phyloP scores from a whole-genome alignment of 306 rosid species.

The Quercus dentata region DNA sequence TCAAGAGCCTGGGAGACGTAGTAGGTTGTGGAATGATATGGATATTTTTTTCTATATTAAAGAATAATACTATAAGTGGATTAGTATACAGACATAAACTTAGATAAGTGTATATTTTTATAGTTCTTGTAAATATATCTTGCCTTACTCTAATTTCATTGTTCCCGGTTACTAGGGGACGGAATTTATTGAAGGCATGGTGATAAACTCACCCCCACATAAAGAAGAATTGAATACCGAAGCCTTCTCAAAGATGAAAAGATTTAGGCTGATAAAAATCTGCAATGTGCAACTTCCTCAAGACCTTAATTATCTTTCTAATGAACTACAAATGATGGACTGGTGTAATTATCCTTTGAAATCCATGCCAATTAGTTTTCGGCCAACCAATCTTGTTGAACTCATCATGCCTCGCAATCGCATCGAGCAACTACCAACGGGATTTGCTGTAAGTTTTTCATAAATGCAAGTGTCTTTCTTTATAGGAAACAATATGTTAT shows the following conservation, averaged over 20 bases:
- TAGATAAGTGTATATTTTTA: too few species aligned
- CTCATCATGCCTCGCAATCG: constrained; percentile 15
- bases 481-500: too few species aligned
- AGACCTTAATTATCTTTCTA: constrained; percentile 26
- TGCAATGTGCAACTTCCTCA: constrained; percentile 20
- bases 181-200: constrained; percentile 7
- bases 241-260: constrained; percentile 18
- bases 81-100: too few species aligned
- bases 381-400: constrained; percentile 11
- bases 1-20: background rate
- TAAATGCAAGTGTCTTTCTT: background rate
- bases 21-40: constrained; percentile 12
- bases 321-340: constrained; percentile 10
- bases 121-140: background rate
- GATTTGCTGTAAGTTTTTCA: background rate
- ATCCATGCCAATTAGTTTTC: constrained; percentile 9
- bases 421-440: background rate
- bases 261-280: constrained; percentile 18
- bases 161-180: constrained; percentile 13
- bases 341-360: constrained; percentile 15
- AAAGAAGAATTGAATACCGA: constrained; percentile 1
- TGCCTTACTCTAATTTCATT: too few species aligned
- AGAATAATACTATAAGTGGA: background rate
- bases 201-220: constrained; percentile 4
- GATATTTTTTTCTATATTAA: constrained; percentile 4